Percentiles rank a stretch among this genome's conserved stretches.
phyloP scores from a whole-genome alignment of 441 rosid genomes.

The Brassica hybrid region DNA sequence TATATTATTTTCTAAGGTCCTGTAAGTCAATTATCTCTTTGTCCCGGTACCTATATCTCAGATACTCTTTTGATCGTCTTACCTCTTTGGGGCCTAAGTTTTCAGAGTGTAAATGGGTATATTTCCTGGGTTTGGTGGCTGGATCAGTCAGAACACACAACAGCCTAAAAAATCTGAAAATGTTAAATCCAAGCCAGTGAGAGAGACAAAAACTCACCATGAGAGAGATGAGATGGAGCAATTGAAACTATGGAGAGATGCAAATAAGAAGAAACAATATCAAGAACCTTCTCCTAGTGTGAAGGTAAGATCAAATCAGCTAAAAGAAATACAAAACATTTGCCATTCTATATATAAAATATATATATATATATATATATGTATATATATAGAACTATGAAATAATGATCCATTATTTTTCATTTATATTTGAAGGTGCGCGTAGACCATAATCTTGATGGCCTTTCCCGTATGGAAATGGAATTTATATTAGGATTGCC shows the following conservation, averaged over 20 bases:
- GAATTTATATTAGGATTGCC: no score
- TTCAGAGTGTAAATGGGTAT: constrained; percentile 6
- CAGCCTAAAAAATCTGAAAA: constrained; percentile 23
- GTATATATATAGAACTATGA: background rate
- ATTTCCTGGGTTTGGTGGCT: constrained; percentile 2
- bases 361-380: no score
- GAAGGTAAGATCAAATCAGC: constrained; percentile 51
- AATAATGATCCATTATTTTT: background rate
- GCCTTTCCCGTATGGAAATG: no score
- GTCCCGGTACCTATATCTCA: background rate
- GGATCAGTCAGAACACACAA: constrained; percentile 44
- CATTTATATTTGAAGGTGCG: no score
- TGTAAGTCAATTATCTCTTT: background rate
- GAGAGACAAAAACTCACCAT: background rate
- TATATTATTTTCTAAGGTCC: no score
- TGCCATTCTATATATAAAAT: no score
- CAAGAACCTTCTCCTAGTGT: constrained; percentile 54
- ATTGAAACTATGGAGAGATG: constrained; percentile 68
- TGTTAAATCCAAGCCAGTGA: background rate
- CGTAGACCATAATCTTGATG: no score
- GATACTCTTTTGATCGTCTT: background rate
- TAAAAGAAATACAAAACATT: background rate
- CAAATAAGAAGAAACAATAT: constrained; percentile 53
- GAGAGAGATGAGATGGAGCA: constrained; percentile 52
- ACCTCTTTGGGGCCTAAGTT: background rate